A percentile compares a stretch with the other conserved stretches of the same genome.
Evolutionary conservation across 1,284 basidiomycete species (phyloP).

Genomic region (Coriolopsis trogii): DNA sequence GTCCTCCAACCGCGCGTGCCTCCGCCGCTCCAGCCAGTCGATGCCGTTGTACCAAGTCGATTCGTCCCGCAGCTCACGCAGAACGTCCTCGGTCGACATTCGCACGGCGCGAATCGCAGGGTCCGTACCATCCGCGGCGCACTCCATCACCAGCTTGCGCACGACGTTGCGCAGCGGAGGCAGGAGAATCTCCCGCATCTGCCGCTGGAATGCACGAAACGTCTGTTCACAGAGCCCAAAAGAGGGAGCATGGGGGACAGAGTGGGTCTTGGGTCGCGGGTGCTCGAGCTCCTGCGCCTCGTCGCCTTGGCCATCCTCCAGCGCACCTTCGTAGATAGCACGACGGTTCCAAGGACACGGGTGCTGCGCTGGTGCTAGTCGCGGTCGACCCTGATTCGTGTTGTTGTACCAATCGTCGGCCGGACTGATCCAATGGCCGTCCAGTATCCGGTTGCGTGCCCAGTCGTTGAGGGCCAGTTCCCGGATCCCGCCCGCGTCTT

Average conservation of each 20-base stretch:
- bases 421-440: constrained; percentile 74
- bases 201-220: constrained; percentile 55
- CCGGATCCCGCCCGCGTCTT: constrained; percentile 59
- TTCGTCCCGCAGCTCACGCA: constrained; percentile 55
- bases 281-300: constrained; percentile 43
- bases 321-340: constrained; percentile 30
- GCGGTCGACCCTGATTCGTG: constrained; percentile 41
- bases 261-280: constrained; percentile 48
- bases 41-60: constrained; percentile 69
- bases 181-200: constrained; percentile 57
- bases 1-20: constrained; percentile 35
- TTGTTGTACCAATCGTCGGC: constrained; percentile 64
- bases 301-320: constrained; percentile 31
- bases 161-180: constrained; percentile 72
- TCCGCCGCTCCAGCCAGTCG: too few relatives aligned
- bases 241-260: constrained; percentile 54
- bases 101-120: constrained; percentile 48
- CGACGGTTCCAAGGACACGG: constrained; percentile 65
- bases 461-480: constrained; percentile 73
- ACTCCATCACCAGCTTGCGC: too few relatives aligned
- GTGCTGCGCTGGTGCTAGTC: constrained; percentile 54
- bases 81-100: constrained; percentile 65
- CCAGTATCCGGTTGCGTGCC: constrained; percentile 69
- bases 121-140: constrained; percentile 43
- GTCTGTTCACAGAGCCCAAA: constrained; percentile 60